phyloP scores from a whole-genome alignment of 139 green algal species.

The Tetraselmis striata region DNA sequence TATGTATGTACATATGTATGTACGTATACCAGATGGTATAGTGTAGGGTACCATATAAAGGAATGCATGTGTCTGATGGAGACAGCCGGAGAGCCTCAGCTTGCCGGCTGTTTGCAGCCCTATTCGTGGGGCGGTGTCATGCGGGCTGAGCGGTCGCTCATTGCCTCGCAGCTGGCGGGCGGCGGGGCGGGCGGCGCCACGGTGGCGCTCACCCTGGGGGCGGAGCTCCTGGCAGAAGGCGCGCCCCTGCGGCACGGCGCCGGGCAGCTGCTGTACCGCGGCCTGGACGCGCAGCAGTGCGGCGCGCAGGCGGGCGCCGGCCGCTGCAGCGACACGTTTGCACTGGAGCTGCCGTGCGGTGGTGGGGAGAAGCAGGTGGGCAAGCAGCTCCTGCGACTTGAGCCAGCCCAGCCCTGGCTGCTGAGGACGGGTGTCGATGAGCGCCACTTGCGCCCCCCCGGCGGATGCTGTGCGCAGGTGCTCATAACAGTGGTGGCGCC shows the following conservation, averaged over 20 bases:
- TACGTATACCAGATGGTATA: no score
- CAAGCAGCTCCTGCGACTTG: no score
- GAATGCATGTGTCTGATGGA: no score
- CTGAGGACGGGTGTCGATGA: no score
- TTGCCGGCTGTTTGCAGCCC: no score
- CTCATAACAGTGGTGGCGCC: neutral
- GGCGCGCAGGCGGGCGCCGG: neutral
- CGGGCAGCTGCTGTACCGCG: neutral
- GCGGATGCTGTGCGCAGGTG: neutral
- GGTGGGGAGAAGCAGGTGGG: neutral
- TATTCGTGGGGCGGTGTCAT: no score
- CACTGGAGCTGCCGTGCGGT: neutral
- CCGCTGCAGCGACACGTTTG: neutral
- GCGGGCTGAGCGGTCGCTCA: no score
- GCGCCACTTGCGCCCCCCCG: no score
- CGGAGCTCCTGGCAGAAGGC: neutral
- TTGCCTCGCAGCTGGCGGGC: neutral
- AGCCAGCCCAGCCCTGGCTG: no score
- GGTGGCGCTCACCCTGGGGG: neutral
- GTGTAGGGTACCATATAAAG: no score
- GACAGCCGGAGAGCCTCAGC: no score
- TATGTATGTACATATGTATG: neutral
- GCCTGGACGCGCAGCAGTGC: neutral
- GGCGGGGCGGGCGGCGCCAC: neutral
- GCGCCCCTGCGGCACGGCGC: neutral